Base-by-base conservation (phyloP, 2,329 filamentous ascomycete genomes). In the Periconia sp. region DNA sequence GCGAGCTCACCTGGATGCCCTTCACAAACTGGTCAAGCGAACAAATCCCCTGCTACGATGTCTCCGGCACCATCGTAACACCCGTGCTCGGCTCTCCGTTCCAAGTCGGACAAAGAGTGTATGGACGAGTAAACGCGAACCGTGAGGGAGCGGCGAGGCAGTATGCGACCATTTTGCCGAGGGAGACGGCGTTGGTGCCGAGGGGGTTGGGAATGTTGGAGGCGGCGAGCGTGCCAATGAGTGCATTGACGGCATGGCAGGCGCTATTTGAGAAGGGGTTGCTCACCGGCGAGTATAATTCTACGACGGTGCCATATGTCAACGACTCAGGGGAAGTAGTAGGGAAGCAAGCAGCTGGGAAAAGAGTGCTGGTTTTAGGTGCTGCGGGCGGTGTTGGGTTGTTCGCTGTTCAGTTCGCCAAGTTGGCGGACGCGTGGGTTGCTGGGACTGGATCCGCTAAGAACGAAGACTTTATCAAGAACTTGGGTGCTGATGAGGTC, bases 171-270 rank as follows among this genome's bases (percentile, higher is more conserved):
- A 63, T 62, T 0, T 42, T 61, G 1, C 64, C 66, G 0, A 49
- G 50, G 0, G 73, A 77, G 36, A 49, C 76, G 2, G 72, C 72
- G 2, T 48, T 48, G 1, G 58, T 61, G 19, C 72, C 74, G 0
- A 43, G 52, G 35, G 59, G 49, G 3, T 31, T 77, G 8, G 59
- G 48, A 16, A 68, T 66, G 61, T 54, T 38, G 0, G 65, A 70
- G 24, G 64, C 69, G 3, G 69, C 71, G 0, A 59, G 65, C 4
- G 54, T 75, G 2, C 71, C 73, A n/a, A 61, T 76, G 49, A 68
- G 60, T 4, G 69, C 69, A 11, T 38, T 69, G 46, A 76, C 73
- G 29, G 74, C 73, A 4, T 75, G 70, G 70, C 74, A 78, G 56
- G 67, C 65, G 10, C 43, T 78, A 2, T 77, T 77, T 33, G 62